Percentiles rank a stretch among this genome's conserved stretches.
Evolutionary conservation across 2,329 filamentous ascomycete genomes (phyloP).

Genomic region (Trichoderma endophyticum): DNA sequence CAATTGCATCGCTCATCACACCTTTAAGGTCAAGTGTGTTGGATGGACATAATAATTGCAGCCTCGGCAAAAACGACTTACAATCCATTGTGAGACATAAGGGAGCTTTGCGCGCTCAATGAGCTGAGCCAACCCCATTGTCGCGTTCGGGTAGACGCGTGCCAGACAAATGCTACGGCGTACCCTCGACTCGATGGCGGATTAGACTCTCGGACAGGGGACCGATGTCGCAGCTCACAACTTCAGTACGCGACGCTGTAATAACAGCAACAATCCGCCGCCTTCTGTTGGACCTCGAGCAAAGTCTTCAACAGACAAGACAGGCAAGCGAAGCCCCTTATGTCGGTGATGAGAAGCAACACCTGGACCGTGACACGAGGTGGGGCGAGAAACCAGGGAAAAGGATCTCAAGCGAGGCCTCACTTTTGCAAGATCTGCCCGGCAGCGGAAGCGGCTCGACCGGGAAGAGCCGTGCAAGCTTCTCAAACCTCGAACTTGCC

Average conservation of each 20-base stretch:
- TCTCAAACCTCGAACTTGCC: not conserved
- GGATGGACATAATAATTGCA: not conserved
- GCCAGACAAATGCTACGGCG: not conserved
- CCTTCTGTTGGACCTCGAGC: not conserved
- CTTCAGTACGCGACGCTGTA: not conserved
- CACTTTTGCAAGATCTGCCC: not conserved
- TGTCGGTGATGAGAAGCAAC: not conserved
- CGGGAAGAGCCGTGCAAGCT: slow-evolving; percentile 4
- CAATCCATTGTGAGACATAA: slow-evolving; percentile 34
- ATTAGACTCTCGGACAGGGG: not conserved
- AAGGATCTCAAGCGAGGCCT: not conserved
- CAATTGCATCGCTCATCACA: not conserved
- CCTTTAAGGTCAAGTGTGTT: not conserved
- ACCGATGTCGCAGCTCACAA: not conserved
- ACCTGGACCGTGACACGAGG: not conserved
- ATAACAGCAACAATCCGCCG: not conserved
- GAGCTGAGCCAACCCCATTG: slow-evolving; percentile 18
- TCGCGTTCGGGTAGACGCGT: not conserved
- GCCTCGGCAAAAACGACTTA: slow-evolving; percentile 21
- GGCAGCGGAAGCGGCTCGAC: not conserved
- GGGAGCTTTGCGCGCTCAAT: slow-evolving; percentile 30
- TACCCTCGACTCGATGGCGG: not conserved
- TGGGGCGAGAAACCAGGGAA: not conserved
- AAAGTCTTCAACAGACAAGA: not conserved
- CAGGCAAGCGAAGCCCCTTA: not conserved